Base-by-base conservation (phyloP, 768 basidiomycete species). In the Mycena kentingensis region DNA sequence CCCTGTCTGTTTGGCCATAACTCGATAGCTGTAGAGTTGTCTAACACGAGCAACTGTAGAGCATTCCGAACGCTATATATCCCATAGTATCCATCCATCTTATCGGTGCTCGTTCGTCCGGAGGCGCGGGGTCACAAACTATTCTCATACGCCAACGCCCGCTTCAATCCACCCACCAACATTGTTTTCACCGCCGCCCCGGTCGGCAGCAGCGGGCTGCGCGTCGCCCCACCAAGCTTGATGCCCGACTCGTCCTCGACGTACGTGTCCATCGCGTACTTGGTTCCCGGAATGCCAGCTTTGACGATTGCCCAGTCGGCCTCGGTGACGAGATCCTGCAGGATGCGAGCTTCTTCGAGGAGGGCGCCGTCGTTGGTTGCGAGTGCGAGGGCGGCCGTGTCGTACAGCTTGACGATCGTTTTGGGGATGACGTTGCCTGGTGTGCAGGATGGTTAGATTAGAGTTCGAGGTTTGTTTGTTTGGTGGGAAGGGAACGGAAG, bases 261-360 rank as follows among this genome's bases (percentile, higher is more conserved):
- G 46, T 54, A 60, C n/a, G 25, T 21, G 52, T 60, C 59, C 55
- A 60, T 48, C 19, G 59, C 59, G 52, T 57, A 54, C 49, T 60
- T 60, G 34, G 59, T 60, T 28, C 59, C 59, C 5, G 47, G 55
- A 46, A 61, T 58, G 18, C 60, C 60, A 12, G 73, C 67, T 55
- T 79, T 78, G 36, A 80, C 75, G 59, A 85, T 77, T 6, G 81
- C 79, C 58, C 74, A 78, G 66, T 88, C 86, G 3, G 80, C 84
- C 25, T 72, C 75, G 5, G 82, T 80, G 37, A 83, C 75, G 52
- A 85, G 75, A 24, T 76, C 80, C 62, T 88, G 87, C 37, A 87
- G 66, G 5, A 63, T 68, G 58, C 78, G 75, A 7, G 83, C 82
- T 52, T 77, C 76, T 6, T 54, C 49, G 8, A 60, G 43, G 19